Conservation (phyloP, 805 yeast species). For the Kurtzmaniella fragi region DNA sequence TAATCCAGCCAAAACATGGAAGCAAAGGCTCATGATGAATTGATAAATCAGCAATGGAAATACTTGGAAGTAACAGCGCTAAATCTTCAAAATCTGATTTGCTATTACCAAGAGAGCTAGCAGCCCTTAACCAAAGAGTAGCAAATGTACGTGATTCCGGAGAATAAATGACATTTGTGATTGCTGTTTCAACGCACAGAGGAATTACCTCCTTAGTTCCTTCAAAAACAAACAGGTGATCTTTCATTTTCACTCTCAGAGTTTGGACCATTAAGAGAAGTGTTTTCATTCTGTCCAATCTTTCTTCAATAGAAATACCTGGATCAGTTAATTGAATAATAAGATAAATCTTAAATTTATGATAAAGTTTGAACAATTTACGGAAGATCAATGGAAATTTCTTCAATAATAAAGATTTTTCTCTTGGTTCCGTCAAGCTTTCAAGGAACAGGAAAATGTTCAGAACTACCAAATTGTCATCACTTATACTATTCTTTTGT, state of each 20-base stretch:
- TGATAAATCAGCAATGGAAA: conserved; percentile 22
- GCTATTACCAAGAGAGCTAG: conserved; percentile 17
- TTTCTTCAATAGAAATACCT: conserved; percentile 48
- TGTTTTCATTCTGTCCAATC: conserved; percentile 66
- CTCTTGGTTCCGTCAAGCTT: conserved; percentile 46
- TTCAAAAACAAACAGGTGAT: conserved; percentile 36
- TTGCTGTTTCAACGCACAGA: conserved; percentile 77
- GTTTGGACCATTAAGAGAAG: conserved; percentile 62
- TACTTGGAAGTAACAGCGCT: conserved; percentile 24
- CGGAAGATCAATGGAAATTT: conserved; percentile 67
- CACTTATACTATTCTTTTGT: conserved; percentile 36
- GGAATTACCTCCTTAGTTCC: conserved; percentile 46
- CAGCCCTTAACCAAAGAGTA: conserved; percentile 63
- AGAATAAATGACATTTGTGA: conserved; percentile 65
- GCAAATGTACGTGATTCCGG: conserved; percentile 76
- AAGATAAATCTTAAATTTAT: conserved; percentile 60
- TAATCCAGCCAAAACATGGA: conserved; percentile 90
- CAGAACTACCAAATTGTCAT: conserved; percentile 55
- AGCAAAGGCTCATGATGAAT: conserved; percentile 46
- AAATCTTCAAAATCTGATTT: conserved; percentile 20
- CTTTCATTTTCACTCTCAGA: conserved; percentile 61
- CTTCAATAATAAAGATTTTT: conserved; percentile 27
- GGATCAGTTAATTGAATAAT: conserved; percentile 61
- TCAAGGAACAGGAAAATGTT: conserved; percentile 71
- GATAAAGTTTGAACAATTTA: conserved; percentile 61